Conservation (phyloP, 306 rosid species). For the Glycyrrhiza uralensis region DNA sequence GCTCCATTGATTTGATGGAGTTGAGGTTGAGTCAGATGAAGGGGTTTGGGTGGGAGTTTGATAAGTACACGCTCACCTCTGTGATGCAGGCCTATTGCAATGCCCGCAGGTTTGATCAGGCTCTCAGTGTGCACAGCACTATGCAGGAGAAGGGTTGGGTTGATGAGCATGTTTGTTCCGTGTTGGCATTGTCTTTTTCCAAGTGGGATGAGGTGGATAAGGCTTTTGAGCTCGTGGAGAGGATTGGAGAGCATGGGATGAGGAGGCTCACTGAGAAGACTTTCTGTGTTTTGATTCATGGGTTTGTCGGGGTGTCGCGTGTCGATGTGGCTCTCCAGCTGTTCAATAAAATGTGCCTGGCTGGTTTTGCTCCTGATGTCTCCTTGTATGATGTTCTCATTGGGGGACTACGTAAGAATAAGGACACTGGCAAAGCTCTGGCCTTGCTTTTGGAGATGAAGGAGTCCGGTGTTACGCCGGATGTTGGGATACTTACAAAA, state of each 20-base stretch:
- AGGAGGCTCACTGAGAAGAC: conserved; percentile 62
- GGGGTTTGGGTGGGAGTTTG: conserved; percentile 45
- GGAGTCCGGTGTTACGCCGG: conserved; percentile 53
- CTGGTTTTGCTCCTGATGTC: conserved; percentile 52
- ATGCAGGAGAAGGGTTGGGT: conserved; percentile 63
- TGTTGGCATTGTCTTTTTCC: conserved; percentile 51
- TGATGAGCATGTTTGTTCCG: conserved; percentile 53
- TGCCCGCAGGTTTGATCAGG: conserved; percentile 52
- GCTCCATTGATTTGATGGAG: conserved; percentile 53
- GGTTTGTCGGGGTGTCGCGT: conserved; percentile 55
- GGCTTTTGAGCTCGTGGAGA: conserved; percentile 66
- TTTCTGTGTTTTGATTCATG: conserved; percentile 68
- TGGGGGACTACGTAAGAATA: conserved; percentile 62
- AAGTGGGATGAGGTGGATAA: conserved; percentile 71
- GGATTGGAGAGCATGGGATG: conserved; percentile 44
- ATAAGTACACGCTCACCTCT: conserved; percentile 59
- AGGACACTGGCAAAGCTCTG: conserved; percentile 51
- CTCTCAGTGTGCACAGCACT: conserved; percentile 43
- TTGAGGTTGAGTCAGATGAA: conserved; percentile 58
- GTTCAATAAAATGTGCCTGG: conserved; percentile 54
- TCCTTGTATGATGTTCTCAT: conserved; percentile 79
- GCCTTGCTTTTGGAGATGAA: conserved; percentile 60
- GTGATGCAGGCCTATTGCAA: conserved; percentile 55
- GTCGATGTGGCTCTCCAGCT: conserved; percentile 61
- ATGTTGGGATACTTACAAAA: conserved; percentile 47